These are phyloP conservation scores for Hansenula lynferdii DNA, from an alignment of 1,139 yeast genomes.

Conservation along the genomic window DNA sequence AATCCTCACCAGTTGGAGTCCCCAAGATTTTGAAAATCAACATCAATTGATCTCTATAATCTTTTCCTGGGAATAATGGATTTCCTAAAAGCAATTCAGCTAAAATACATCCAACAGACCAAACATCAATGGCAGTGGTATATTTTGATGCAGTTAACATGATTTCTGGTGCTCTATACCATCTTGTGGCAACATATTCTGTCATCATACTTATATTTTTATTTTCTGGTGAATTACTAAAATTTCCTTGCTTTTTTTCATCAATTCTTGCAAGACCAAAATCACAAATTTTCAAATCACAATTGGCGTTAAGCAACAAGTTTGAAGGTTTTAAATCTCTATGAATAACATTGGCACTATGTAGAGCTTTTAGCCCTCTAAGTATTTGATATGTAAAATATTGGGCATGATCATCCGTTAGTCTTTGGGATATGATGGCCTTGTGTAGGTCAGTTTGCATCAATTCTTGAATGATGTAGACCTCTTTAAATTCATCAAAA, in stretches of 20 bases:
- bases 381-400: conserved; percentile 62
- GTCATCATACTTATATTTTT: conserved; percentile 47
- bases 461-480: conserved; percentile 64
- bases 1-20: conserved; percentile 56
- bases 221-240: conserved; percentile 33
- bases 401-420: conserved; percentile 64
- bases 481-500: conserved; percentile 63
- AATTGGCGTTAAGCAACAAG: conserved; percentile 76
- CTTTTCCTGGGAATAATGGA: conserved; percentile 80
- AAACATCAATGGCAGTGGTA: conserved; percentile 67
- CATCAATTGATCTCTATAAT: conserved; percentile 61
- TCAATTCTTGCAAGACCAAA: conserved; percentile 87
- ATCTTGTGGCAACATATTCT: conserved; percentile 74
- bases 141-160: conserved; percentile 68
- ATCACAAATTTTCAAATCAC: conserved; percentile 91
- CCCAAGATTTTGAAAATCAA: conserved; percentile 60
- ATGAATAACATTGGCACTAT: conserved; percentile 70
- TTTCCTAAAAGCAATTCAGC: conserved; percentile 55
- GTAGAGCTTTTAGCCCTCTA: conserved; percentile 59
- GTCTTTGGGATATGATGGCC: conserved; percentile 46
- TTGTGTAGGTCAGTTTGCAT: conserved; percentile 67
- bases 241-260: conserved; percentile 77
- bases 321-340: conserved; percentile 91
- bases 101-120: conserved; percentile 78
- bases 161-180: conserved; percentile 80